phyloP scores from a whole-genome alignment of 1,284 basidiomycete species.

The Amylostereum chailletii region DNA sequence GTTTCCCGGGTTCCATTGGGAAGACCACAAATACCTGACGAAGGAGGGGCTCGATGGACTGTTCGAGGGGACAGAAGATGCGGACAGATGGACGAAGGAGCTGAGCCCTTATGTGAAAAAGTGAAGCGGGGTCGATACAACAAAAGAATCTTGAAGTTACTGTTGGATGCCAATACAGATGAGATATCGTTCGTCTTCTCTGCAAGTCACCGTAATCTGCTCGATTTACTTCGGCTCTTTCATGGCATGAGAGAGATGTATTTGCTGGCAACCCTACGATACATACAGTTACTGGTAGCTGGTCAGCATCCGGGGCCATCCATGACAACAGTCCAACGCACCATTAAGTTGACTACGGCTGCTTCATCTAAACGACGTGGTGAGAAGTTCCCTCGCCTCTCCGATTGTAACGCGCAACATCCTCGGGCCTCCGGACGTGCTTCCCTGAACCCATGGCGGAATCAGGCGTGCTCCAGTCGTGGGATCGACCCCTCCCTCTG shows the following conservation, averaged over 20 bases:
- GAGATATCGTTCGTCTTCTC: no score
- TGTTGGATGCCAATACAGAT: no score
- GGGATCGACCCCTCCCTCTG: constrained; percentile 17
- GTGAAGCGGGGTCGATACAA: constrained; percentile 9
- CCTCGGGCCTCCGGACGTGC: background rate
- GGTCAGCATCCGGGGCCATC: no score
- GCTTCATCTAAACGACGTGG: background rate
- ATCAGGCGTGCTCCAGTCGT: constrained; percentile 6
- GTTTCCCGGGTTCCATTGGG: constrained; percentile 39
- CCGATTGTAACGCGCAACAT: constrained; percentile 33
- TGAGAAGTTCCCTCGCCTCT: constrained; percentile 28
- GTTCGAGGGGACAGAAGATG: constrained; percentile 17
- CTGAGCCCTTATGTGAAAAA: constrained; percentile 11
- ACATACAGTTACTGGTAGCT: no score
- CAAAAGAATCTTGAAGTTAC: no score
- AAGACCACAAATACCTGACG: constrained; percentile 37
- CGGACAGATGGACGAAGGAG: constrained; percentile 11
- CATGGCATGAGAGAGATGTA: no score
- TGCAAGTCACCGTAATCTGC: no score
- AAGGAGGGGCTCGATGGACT: constrained; percentile 21
- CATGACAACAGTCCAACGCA: no score
- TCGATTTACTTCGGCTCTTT: no score
- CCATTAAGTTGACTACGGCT: background rate
- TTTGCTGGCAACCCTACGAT: no score
- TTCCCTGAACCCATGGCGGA: constrained; percentile 26